Percentiles rank a stretch among this genome's conserved stretches.
Evolutionary conservation across 108 stramenopile species (phyloP).

Genomic region (Cyclotella kingstonii): DNA sequence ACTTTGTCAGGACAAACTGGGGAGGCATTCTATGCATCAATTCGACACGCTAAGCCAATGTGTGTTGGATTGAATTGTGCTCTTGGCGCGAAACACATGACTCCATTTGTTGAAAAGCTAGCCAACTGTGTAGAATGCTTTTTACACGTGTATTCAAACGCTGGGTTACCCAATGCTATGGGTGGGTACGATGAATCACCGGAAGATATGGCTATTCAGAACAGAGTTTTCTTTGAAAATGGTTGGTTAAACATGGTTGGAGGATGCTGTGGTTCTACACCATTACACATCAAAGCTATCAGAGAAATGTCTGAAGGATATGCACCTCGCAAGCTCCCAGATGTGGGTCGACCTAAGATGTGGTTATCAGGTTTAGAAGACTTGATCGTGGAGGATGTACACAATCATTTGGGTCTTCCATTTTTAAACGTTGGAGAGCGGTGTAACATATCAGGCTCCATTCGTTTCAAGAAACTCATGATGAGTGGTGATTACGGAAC

Average conservation of each 20-base stretch:
- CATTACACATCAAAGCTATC: constrained; percentile 93
- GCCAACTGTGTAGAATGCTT: constrained; percentile 92
- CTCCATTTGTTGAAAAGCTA: constrained; percentile 93
- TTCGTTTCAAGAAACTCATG: constrained; percentile 97
- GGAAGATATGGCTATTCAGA: constrained; percentile 89
- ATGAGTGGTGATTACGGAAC: constrained; percentile 92
- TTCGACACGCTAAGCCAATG: constrained; percentile 97
- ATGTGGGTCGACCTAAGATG: constrained; percentile 88
- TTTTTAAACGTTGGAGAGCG: constrained; percentile 98
- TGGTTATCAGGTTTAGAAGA: constrained; percentile 97
- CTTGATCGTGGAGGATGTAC: constrained; percentile 85
- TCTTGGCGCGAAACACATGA: constrained; percentile 95
- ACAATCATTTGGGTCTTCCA: constrained; percentile 91
- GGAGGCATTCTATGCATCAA: constrained; percentile 96
- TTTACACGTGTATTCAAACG: constrained; percentile 97
- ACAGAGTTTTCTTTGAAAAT: constrained; percentile 92
- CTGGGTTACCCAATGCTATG: constrained; percentile 99
- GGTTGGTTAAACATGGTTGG: constrained; percentile 97
- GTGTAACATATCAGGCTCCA: constrained; percentile 95
- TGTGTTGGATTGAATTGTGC: constrained; percentile 99
- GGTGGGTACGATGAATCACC: constrained; percentile 98
- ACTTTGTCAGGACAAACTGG: constrained; percentile 98
- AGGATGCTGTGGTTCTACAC: constrained; percentile 98
- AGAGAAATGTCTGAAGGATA: constrained; percentile 59
- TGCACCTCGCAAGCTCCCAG: constrained; percentile 80